Evolutionary conservation across 495 filamentous ascomycete genomes (phyloP), one percentile per base, ranked within the genome.

Genomic region (Aspergillus haitiensis): DNA sequence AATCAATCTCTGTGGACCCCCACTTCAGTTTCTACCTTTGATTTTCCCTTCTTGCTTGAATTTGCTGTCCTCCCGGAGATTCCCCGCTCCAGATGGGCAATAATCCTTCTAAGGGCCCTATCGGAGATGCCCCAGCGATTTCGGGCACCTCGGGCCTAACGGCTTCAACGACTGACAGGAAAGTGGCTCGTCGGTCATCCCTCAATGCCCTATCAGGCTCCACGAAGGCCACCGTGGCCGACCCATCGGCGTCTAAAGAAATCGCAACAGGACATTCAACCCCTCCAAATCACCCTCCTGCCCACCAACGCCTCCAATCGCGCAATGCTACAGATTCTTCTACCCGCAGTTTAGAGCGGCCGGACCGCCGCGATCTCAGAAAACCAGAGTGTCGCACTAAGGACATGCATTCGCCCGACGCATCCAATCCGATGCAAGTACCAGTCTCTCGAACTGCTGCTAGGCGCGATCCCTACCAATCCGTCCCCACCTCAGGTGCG

Each of bases 361-460:
- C 70, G 18, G 68, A 71, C 59, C 55, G 32, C 7, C 34, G 39
- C 36, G 46, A 49, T 2, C 55, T 47, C 33, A 70, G 51, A 57
- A 71, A 54, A 50, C 10, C 52, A 10, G 70, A 75, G 32, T 47
- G 65, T 55, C 71, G 67, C 46, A 52, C 63, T 55, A 63, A 60
- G 56, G 66, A 68, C 12, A 63, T 60, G 3, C 57, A 65, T 15
- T 58, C 69, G 10, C 67, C 67, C 35, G 74, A 80, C 58, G 64
- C 63, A 49, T 77, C 79, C 16, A 78, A 74, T 55, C 81, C 81
- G 13, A 74, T 84, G 21, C 75, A 80, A 52, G 81, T 84, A n/a
- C 81, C 81, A 44, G 64, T 58, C 27, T 66, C 77, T 52, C 73
- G 75, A 51, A 35, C 71, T 48, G 65, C 55, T 40, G 62, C 71